phyloP scores from a whole-genome alignment of 495 filamentous ascomycete species.

The Lasiosphaeria miniovina region DNA sequence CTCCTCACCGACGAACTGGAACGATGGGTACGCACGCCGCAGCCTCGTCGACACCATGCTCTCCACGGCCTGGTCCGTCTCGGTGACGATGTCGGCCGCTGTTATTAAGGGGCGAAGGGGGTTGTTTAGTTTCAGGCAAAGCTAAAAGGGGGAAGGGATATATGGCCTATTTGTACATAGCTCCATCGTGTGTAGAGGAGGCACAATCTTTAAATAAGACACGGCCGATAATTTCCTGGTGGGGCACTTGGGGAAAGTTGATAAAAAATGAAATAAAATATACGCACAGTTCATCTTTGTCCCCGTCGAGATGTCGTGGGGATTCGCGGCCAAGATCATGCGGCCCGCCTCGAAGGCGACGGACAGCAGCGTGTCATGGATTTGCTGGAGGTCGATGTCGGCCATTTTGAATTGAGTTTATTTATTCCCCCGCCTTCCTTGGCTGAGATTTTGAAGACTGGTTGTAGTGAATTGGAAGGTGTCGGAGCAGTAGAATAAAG shows the following conservation, averaged over 20 bases:
- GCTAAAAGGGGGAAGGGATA: slow-evolving; percentile 12
- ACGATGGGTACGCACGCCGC: slow-evolving; percentile 60
- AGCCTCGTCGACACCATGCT: slow-evolving; percentile 66
- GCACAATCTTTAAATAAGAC: too few species aligned
- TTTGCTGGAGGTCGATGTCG: slow-evolving; percentile 54
- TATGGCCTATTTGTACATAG: too few species aligned
- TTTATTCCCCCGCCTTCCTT: too few species aligned
- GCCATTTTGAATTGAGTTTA: neutral
- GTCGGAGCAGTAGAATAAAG: too few species aligned
- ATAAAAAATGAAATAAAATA: neutral
- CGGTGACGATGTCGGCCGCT: slow-evolving; percentile 84
- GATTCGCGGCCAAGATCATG: slow-evolving; percentile 76
- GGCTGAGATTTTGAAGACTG: too few species aligned
- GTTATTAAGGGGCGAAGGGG: slow-evolving; percentile 4
- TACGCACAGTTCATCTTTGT: slow-evolving; percentile 80
- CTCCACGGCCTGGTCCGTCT: slow-evolving; percentile 83
- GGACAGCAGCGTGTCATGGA: slow-evolving; percentile 73
- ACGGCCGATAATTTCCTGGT: too few species aligned
- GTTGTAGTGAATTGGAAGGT: too few species aligned
- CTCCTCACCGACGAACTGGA: slow-evolving; percentile 79
- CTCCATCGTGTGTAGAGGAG: too few species aligned
- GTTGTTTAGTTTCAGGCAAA: neutral
- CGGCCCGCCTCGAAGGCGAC: slow-evolving; percentile 75
- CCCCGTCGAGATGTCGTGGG: slow-evolving; percentile 57
- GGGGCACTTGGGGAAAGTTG: neutral